Percentiles rank a stretch among this genome's conserved stretches.
These are phyloP conservation scores for Akanthomyces muscarius DNA, from an alignment of 2,329 filamentous ascomycete species.

Conservation along the genomic window DNA sequence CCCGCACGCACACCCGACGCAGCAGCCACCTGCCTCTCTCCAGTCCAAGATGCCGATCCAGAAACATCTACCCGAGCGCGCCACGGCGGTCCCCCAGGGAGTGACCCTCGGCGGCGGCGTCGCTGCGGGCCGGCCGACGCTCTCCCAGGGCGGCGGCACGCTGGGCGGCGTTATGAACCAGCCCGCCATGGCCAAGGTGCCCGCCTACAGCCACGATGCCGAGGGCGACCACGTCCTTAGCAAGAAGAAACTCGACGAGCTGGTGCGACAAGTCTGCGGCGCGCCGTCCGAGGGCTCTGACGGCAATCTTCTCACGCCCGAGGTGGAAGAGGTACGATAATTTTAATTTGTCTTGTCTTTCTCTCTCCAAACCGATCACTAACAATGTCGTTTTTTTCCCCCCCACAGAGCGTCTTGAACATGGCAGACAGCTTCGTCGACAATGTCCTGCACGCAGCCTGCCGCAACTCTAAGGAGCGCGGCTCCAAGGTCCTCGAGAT, in stretches of 20 bases:
- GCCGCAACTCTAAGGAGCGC: conserved; percentile 87
- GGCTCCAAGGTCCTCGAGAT: conserved; percentile 88
- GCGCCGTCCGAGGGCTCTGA: conserved; percentile 68
- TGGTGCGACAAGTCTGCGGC: conserved; percentile 90
- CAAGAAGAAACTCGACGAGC: conserved; percentile 95
- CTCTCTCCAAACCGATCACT: background rate
- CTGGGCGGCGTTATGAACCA: conserved; percentile 82
- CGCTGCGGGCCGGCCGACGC: conserved; percentile 70
- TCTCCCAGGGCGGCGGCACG: conserved; percentile 71
- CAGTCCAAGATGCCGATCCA: conserved; percentile 74
- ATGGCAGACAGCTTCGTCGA: conserved; percentile 95
- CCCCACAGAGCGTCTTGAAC: conserved; percentile 71
- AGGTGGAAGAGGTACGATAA: conserved; percentile 82
- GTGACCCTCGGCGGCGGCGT: conserved; percentile 64
- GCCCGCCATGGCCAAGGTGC: conserved; percentile 76
- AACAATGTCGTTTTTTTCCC: background rate
- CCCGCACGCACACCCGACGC: conserved; percentile 45
- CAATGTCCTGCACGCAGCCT: conserved; percentile 79
- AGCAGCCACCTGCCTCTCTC: conserved; percentile 35
- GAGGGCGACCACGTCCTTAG: conserved; percentile 91
- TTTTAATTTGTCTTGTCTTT: no score
- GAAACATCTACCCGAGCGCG: conserved; percentile 67
- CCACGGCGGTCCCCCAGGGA: conserved; percentile 66
- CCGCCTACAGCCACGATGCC: conserved; percentile 81
- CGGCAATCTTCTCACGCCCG: conserved; percentile 75